Percentiles rank a stretch among this genome's conserved stretches.
Conservation (phyloP, 345 rosid genomes). For the Sonneratia caseolaris region DNA sequence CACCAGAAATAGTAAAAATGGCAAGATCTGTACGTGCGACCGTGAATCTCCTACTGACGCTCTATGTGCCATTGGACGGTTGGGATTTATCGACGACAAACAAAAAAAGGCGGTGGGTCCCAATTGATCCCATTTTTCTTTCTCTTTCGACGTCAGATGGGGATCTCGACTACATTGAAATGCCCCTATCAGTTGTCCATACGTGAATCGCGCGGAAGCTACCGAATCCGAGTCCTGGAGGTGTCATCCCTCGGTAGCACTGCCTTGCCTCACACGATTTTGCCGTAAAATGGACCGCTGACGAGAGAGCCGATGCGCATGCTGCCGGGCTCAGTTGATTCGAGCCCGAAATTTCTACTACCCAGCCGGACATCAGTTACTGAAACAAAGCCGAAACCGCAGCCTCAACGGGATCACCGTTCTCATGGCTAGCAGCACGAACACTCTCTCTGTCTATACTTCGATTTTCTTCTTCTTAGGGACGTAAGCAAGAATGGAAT, state of each 20-base stretch:
- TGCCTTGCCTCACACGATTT: not conserved
- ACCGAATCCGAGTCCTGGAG: not conserved
- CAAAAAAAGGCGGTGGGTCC: too few species aligned
- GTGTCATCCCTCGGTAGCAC: not conserved
- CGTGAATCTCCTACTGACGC: too few species aligned
- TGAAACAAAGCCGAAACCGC: not conserved
- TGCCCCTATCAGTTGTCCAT: not conserved
- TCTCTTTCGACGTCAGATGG: too few species aligned
- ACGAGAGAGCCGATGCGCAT: not conserved
- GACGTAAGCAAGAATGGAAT: not conserved
- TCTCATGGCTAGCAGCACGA: not conserved
- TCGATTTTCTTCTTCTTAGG: too few species aligned
- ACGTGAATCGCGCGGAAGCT: not conserved
- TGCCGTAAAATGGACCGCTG: not conserved
- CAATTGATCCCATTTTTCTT: too few species aligned
- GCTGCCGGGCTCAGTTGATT: not conserved
- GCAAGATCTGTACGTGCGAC: too few species aligned
- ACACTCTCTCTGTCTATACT: not conserved
- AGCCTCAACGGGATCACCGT: not conserved
- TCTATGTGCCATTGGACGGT: too few species aligned
- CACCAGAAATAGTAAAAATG: too few species aligned
- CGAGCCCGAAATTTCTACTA: not conserved
- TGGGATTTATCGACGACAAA: too few species aligned
- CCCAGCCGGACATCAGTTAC: not conserved
- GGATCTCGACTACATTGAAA: not conserved